A percentile compares a stretch with the other conserved stretches of the same genome.
These are phyloP conservation scores for Paraphoma sp. DNA, from an alignment of 2,329 filamentous ascomycete genomes.

Conservation along the genomic window DNA sequence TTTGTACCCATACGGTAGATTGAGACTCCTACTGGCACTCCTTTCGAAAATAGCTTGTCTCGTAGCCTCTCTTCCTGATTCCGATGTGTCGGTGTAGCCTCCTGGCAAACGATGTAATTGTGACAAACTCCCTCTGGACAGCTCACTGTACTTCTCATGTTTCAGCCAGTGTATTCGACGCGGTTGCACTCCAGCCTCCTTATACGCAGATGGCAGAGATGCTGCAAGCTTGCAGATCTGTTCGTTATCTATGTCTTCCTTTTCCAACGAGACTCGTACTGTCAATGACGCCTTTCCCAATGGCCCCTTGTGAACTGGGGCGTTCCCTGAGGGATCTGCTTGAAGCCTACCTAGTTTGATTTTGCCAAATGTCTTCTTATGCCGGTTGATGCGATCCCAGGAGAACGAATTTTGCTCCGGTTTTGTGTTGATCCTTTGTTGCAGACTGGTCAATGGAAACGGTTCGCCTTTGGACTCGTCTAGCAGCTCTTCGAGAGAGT, in stretches of 20 bases:
- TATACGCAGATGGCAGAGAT: slow-evolving; percentile 6
- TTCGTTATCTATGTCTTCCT: background rate
- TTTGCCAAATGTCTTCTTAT: too few species aligned
- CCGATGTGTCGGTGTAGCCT: too few species aligned
- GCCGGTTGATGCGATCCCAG: background rate
- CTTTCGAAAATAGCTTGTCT: too few species aligned
- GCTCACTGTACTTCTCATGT: too few species aligned
- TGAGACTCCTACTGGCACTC: too few species aligned
- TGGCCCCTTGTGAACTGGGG: too few species aligned
- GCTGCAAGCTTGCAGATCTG: slow-evolving; percentile 14
- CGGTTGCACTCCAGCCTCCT: slow-evolving; percentile 5
- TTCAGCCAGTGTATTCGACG: background rate
- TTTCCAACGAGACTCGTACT: slow-evolving; percentile 8
- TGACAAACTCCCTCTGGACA: too few species aligned
- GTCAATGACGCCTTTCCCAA: background rate
- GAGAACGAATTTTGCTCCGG: background rate
- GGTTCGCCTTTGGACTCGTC: background rate
- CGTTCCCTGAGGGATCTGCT: too few species aligned
- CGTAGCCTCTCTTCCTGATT: too few species aligned
- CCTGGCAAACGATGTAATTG: too few species aligned
- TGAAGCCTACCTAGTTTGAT: too few species aligned
- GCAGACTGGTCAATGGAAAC: background rate
- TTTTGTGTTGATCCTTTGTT: background rate
- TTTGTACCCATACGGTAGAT: too few species aligned
- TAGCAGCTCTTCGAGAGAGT: slow-evolving; percentile 1